Evolutionary conservation across 257 asterid genomes (phyloP).

Genomic region (Solanum pinnatisectum): DNA sequence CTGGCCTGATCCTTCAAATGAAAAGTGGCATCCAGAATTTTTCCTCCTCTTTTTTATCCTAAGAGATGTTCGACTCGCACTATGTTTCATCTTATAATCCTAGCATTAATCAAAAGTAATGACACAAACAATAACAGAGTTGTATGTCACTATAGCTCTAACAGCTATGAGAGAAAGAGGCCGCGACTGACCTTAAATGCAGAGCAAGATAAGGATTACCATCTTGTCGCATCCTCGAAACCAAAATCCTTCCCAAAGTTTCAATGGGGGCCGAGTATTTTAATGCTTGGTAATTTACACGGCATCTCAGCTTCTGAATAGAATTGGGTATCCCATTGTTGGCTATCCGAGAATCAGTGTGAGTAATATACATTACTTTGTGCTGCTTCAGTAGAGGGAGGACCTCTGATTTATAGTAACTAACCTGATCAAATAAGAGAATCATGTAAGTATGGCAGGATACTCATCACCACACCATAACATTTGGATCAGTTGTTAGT

Average conservation of each 20-base stretch:
- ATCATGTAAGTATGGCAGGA: not conserved
- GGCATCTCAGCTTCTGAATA: constrained; percentile 89
- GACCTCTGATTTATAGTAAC: constrained; percentile 75
- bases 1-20: not conserved
- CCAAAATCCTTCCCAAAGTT: constrained; percentile 59
- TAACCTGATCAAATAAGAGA: constrained; percentile 33
- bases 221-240: constrained; percentile 60
- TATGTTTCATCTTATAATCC: not conserved
- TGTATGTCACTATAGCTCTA: not conserved
- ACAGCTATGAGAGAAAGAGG: not conserved
- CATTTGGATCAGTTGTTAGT: not conserved
- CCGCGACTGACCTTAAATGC: constrained; percentile 64
- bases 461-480: not conserved
- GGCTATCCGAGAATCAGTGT: constrained; percentile 94
- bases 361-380: constrained; percentile 80
- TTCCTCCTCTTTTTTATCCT: not conserved
- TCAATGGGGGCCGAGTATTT: constrained; percentile 78
- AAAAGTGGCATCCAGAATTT: not conserved
- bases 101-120: not conserved
- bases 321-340: constrained; percentile 70
- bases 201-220: constrained; percentile 83
- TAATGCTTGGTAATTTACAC: constrained; percentile 76
- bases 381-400: constrained; percentile 90
- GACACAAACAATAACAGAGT: not conserved
- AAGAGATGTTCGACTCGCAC: not conserved